Conservation (phyloP, 192 early-diverging fungal species). For the Radiomyces spectabilis region DNA sequence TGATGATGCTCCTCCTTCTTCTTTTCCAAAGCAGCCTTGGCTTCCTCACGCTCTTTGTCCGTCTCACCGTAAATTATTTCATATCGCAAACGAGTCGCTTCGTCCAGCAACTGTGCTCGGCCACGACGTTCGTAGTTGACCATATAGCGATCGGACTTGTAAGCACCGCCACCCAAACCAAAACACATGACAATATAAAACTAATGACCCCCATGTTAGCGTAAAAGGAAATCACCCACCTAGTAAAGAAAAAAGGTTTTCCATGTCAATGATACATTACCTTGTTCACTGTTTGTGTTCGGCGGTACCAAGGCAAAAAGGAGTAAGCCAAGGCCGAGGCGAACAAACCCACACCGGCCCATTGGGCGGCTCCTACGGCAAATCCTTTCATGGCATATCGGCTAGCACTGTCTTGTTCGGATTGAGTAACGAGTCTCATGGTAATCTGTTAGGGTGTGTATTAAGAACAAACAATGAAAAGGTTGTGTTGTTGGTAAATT, state of each 20-base stretch:
- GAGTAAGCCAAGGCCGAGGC: conserved; percentile 15
- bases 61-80: conserved; percentile 22
- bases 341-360: conserved; percentile 29
- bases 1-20: too few relatives aligned
- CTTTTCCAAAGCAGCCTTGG: conserved; percentile 3
- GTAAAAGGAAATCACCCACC: too few relatives aligned
- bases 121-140: conserved; percentile 32
- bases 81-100: conserved; percentile 18
- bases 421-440: conserved; percentile 29
- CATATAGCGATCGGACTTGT: conserved; percentile 31
- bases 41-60: conserved; percentile 5
- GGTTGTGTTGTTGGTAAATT: too few relatives aligned
- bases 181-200: conserved; percentile 35
- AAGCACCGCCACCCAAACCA: conserved; percentile 30
- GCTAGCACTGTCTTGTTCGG: conserved; percentile 26
- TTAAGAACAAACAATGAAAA: too few relatives aligned
- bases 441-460: too few relatives aligned
- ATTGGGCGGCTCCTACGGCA: conserved; percentile 26
- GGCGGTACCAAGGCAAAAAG: conserved; percentile 23
- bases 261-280: conserved; percentile 8
- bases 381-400: conserved; percentile 33
- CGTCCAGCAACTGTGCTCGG: conserved; percentile 20
- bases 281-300: conserved; percentile 26
- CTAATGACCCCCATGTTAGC: conserved; percentile 1
- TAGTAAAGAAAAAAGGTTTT: neutral